phyloP scores from a whole-genome alignment of 306 rosid species.

The Cucumis melo region DNA sequence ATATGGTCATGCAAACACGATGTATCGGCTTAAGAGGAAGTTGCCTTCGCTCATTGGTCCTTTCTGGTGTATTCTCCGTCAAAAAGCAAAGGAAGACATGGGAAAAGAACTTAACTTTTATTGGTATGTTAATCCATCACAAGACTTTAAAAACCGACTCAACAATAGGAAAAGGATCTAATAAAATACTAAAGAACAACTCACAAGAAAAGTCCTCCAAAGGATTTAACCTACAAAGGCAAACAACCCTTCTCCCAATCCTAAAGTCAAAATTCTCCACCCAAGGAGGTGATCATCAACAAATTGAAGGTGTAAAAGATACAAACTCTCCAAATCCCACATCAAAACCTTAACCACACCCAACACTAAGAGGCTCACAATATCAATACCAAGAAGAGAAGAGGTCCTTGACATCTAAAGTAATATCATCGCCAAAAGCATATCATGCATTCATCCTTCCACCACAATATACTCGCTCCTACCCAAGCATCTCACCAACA shows the following conservation, averaged over 20 bases:
- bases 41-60: too few relatives aligned
- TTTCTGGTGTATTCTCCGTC: too few relatives aligned
- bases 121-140: too few relatives aligned
- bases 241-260: too few relatives aligned
- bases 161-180: too few relatives aligned
- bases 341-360: background rate
- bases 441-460: background rate
- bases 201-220: too few relatives aligned
- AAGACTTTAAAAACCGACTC: too few relatives aligned
- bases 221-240: background rate
- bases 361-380: background rate
- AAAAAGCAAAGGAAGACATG: too few relatives aligned
- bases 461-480: background rate
- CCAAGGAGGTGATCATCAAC: background rate
- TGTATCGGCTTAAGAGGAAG: too few relatives aligned
- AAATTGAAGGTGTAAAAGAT: background rate
- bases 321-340: background rate
- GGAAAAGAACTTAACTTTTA: background rate
- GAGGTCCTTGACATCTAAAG: background rate
- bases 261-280: too few relatives aligned
- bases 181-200: too few relatives aligned
- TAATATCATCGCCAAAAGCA: background rate
- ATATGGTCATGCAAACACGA: too few relatives aligned
- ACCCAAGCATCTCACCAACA: background rate
- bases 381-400: background rate